Conservation (phyloP, 2,329 filamentous ascomycete species). For the Phialemonium atrogriseum region DNA sequence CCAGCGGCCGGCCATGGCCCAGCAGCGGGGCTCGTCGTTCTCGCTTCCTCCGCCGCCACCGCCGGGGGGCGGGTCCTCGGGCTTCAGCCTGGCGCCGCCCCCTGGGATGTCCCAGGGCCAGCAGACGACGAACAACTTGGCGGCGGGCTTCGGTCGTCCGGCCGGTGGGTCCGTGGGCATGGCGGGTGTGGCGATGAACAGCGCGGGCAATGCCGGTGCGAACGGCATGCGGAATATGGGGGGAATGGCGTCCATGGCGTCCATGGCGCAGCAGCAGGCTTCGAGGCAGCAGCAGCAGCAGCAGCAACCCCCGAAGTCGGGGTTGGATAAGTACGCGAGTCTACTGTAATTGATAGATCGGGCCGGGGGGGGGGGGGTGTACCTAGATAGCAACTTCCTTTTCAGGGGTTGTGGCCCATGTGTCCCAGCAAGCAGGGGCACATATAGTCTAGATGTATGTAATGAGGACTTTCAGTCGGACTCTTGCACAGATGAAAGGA, state of each 20-base stretch:
- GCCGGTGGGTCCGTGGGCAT: slow-evolving; percentile 5
- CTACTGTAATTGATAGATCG: too few relatives aligned
- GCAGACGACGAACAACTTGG: slow-evolving; percentile 1
- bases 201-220: slow-evolving; percentile 4
- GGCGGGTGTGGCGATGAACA: slow-evolving; percentile 6
- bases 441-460: too few relatives aligned
- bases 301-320: slow-evolving; percentile 33
- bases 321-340: slow-evolving; percentile 62
- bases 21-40: slow-evolving; percentile 38
- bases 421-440: too few relatives aligned
- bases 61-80: slow-evolving; percentile 26
- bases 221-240: slow-evolving; percentile 15
- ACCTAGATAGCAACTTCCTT: too few relatives aligned
- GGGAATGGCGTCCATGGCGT: slow-evolving; percentile 17
- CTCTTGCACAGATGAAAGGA: too few relatives aligned
- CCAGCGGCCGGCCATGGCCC: slow-evolving; percentile 28
- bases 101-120: slow-evolving; percentile 21
- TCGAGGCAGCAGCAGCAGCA: slow-evolving; percentile 18
- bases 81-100: slow-evolving; percentile 41
- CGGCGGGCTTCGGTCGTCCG: slow-evolving; percentile 20
- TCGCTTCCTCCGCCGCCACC: slow-evolving; percentile 55
- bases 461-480: too few relatives aligned
- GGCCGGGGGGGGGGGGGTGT: too few relatives aligned
- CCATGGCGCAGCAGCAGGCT: slow-evolving; percentile 15
- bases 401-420: too few relatives aligned